Percentiles rank a stretch among this genome's conserved stretches.
These are phyloP conservation scores for Xanthoconium purpureum DNA, from an alignment of 768 basidiomycete species.

Conservation along the genomic window DNA sequence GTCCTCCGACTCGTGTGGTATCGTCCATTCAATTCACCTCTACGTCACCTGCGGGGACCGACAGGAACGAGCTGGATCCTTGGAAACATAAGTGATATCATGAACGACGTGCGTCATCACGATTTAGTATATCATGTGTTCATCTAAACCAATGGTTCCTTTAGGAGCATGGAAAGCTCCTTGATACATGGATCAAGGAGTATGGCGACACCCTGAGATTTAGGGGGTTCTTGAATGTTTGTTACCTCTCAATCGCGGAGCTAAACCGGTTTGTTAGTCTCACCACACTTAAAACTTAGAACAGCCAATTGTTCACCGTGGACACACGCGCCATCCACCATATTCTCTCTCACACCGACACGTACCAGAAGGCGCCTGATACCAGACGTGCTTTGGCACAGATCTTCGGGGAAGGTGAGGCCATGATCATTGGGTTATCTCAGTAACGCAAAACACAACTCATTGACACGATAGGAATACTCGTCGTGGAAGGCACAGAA, in stretches of 20 bases:
- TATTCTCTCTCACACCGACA: constrained; percentile 52
- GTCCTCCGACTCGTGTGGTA: constrained; percentile 29
- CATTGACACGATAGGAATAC: constrained; percentile 41
- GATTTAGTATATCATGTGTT: neutral
- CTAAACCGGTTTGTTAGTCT: neutral
- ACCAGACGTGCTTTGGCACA: constrained; percentile 36
- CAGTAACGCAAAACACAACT: neutral
- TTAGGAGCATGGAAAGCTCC: constrained; percentile 30
- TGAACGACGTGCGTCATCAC: constrained; percentile 35
- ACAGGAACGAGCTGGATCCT: constrained; percentile 42
- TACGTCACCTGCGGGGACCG: constrained; percentile 52
- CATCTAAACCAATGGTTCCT: neutral
- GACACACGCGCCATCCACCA: constrained; percentile 65
- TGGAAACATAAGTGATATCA: constrained; percentile 48
- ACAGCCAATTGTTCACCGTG: constrained; percentile 47
- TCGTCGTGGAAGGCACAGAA: constrained; percentile 41
- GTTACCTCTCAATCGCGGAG: constrained; percentile 4
- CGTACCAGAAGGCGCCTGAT: constrained; percentile 54
- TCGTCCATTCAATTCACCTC: constrained; percentile 37
- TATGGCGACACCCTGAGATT: constrained; percentile 49
- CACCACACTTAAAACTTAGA: constrained; percentile 16
- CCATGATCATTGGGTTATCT: neutral
- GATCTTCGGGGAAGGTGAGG: constrained; percentile 41
- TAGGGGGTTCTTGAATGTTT: constrained; percentile 43
- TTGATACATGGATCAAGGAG: constrained; percentile 45